Evolutionary conservation across 495 filamentous ascomycete species (phyloP).

Genomic region (Beverwykella pulmonaria): DNA sequence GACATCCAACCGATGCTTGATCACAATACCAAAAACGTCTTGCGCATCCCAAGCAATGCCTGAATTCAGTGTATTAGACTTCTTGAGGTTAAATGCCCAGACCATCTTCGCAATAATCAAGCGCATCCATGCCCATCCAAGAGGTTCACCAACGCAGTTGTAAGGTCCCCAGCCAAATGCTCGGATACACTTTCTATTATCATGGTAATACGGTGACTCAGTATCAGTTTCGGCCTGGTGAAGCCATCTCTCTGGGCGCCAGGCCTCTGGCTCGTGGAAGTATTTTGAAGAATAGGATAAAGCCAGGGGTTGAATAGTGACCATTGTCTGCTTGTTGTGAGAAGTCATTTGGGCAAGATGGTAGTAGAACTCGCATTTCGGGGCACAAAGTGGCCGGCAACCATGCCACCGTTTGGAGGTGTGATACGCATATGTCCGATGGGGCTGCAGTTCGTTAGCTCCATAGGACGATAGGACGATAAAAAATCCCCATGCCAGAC

Average conservation of each 20-base stretch:
- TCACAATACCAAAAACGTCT: slow-evolving; percentile 20
- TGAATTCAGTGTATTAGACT: slow-evolving; percentile 1
- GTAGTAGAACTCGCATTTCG: slow-evolving; percentile 6
- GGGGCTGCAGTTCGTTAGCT: slow-evolving; percentile 34
- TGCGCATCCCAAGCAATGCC: slow-evolving; percentile 17
- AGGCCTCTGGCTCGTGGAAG: slow-evolving; percentile 15
- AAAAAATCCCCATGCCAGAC: not conserved
- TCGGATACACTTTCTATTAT: slow-evolving; percentile 9
- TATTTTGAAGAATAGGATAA: slow-evolving; percentile 28
- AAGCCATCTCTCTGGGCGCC: slow-evolving; percentile 23
- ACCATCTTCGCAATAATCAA: slow-evolving; percentile 23
- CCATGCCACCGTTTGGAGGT: slow-evolving; percentile 47
- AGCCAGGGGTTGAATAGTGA: slow-evolving; percentile 7
- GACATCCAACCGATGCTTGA: slow-evolving; percentile 21
- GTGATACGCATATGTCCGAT: slow-evolving; percentile 53
- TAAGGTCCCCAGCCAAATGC: slow-evolving; percentile 19
- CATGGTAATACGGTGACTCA: slow-evolving; percentile 13
- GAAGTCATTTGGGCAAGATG: not conserved
- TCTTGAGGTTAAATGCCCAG: slow-evolving; percentile 20
- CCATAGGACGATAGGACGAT: not conserved
- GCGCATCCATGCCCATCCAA: slow-evolving; percentile 27
- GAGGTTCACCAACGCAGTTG: slow-evolving; percentile 20
- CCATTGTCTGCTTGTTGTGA: slow-evolving; percentile 35
- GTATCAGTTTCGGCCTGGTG: slow-evolving; percentile 8
- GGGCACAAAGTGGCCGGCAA: slow-evolving; percentile 47